A percentile compares a stretch with the other conserved stretches of the same genome.
Evolutionary conservation across 192 early-diverging fungal genomes (phyloP).

Genomic region (Diversispora eburnea): DNA sequence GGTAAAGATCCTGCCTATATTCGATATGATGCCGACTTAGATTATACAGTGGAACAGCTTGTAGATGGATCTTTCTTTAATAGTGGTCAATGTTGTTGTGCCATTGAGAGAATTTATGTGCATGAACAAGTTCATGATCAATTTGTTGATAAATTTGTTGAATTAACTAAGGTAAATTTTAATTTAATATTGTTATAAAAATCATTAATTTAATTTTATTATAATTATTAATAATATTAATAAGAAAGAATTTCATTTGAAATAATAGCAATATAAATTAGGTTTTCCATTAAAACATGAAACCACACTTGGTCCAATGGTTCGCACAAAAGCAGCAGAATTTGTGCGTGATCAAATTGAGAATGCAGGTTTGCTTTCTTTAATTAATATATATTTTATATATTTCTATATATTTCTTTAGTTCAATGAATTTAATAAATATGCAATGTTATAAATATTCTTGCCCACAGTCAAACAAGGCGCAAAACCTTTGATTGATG

Average conservation of each 20-base stretch:
- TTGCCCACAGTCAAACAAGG: slow-evolving; percentile 52
- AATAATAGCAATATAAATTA: slow-evolving; percentile 54
- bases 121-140: slow-evolving; percentile 67
- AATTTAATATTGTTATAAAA: not conserved
- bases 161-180: slow-evolving; percentile 45
- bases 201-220: not conserved
- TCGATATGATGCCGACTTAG: slow-evolving; percentile 63
- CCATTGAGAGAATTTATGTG: slow-evolving; percentile 75
- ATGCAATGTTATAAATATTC: not conserved
- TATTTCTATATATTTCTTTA: not conserved
- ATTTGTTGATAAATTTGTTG: slow-evolving; percentile 62
- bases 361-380: slow-evolving; percentile 53
- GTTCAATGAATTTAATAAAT: not conserved
- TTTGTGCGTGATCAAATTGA: slow-evolving; percentile 63
- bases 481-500: slow-evolving; percentile 62
- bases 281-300: slow-evolving; percentile 61
- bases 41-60: slow-evolving; percentile 68
- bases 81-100: slow-evolving; percentile 79
- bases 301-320: slow-evolving; percentile 74
- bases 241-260: no score
- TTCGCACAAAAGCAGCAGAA: slow-evolving; percentile 61
- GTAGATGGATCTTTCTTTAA: slow-evolving; percentile 83
- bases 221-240: not conserved
- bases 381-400: not conserved
- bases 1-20: slow-evolving; percentile 87